A percentile compares a stretch with the other conserved stretches of the same genome.
Evolutionary conservation across 2,329 filamentous ascomycete species (phyloP).

Genomic region (Cladosporium sp.): DNA sequence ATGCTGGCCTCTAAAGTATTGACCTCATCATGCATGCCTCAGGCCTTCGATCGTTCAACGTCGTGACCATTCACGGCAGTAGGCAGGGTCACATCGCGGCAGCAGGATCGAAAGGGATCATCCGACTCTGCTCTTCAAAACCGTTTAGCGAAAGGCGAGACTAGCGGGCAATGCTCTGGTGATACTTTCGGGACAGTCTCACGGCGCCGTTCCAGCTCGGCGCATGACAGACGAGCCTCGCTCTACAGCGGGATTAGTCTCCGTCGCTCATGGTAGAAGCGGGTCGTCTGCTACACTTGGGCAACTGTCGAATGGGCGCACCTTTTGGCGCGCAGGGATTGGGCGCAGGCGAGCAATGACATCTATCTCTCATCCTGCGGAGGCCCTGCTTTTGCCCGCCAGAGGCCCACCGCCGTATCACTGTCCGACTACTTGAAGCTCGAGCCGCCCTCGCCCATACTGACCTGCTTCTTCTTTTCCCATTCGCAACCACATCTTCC

Average conservation of each 20-base stretch:
- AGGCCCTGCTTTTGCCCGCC: slow-evolving; percentile 1
- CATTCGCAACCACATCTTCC: background rate
- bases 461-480: background rate
- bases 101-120: background rate
- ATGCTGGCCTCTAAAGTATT: background rate
- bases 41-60: slow-evolving; percentile 3
- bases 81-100: slow-evolving; percentile 7
- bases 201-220: background rate
- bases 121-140: background rate
- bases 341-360: slow-evolving; percentile 5
- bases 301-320: background rate
- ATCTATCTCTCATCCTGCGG: background rate
- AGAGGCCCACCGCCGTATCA: background rate
- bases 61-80: background rate
- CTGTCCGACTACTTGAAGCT: slow-evolving; percentile 5
- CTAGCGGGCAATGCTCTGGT: background rate
- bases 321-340: background rate
- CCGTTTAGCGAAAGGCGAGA: background rate
- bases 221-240: background rate
- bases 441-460: background rate
- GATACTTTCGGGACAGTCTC: background rate
- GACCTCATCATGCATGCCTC: background rate
- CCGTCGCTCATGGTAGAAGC: background rate
- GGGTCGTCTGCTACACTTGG: background rate
- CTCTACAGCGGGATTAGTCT: background rate